Evolutionary conservation across 495 filamentous ascomycete species (phyloP).

Genomic region (Cryomyces minteri): DNA sequence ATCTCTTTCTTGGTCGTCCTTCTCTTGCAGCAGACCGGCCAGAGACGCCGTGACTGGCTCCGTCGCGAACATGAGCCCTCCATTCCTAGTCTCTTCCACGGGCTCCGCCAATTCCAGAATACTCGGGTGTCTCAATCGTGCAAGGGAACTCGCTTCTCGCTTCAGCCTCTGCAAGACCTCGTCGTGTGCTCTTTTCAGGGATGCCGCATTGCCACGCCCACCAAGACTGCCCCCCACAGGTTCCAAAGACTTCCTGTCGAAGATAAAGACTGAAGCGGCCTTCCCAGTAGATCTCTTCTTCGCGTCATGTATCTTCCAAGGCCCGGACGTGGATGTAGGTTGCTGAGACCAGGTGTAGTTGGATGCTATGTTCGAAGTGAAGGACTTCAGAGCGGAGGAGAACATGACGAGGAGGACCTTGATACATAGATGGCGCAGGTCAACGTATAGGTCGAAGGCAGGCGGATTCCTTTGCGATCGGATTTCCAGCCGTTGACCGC

Average conservation of each 20-base stretch:
- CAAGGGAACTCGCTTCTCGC: slow-evolving; percentile 75
- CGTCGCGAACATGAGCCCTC: slow-evolving; percentile 89
- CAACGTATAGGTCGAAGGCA: too few relatives aligned
- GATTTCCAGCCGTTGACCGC: too few relatives aligned
- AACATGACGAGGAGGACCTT: slow-evolving; percentile 44
- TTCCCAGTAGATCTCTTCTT: slow-evolving; percentile 90
- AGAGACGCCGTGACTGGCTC: slow-evolving; percentile 78
- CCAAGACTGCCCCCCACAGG: slow-evolving; percentile 35
- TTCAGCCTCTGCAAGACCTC: slow-evolving; percentile 81
- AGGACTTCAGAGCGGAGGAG: slow-evolving; percentile 76
- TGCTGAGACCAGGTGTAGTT: slow-evolving; percentile 67
- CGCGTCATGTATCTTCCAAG: slow-evolving; percentile 94
- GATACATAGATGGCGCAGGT: too few relatives aligned
- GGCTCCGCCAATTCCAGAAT: slow-evolving; percentile 88
- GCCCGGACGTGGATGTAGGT: slow-evolving; percentile 55
- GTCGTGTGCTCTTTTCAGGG: slow-evolving; percentile 61
- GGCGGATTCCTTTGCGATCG: too few relatives aligned
- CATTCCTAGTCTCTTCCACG: slow-evolving; percentile 79
- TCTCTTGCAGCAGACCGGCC: slow-evolving; percentile 65
- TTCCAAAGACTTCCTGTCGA: slow-evolving; percentile 76
- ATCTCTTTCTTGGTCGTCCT: slow-evolving; percentile 68
- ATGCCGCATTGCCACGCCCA: slow-evolving; percentile 39
- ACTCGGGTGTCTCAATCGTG: slow-evolving; percentile 73
- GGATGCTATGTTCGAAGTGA: slow-evolving; percentile 74
- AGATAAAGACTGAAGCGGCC: slow-evolving; percentile 79